These are phyloP conservation scores for Ustilaginoidea virens DNA, from an alignment of 2,329 filamentous ascomycete species.

Conservation along the genomic window DNA sequence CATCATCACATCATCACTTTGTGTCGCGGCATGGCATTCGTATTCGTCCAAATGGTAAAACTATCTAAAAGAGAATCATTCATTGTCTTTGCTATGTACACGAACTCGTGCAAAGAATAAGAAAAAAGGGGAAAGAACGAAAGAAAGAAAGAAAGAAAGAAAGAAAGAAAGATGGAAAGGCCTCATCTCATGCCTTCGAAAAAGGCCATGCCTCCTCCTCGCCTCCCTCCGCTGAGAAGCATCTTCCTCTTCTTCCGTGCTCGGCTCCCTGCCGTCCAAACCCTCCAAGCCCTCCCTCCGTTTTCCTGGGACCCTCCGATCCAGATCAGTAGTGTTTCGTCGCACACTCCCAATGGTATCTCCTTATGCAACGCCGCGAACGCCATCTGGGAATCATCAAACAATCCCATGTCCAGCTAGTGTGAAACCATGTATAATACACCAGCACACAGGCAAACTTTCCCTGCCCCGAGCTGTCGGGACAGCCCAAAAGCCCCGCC, in stretches of 20 bases:
- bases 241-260: no score
- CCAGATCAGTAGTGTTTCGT: slow-evolving; percentile 8
- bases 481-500: neutral
- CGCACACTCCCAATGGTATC: slow-evolving; percentile 21
- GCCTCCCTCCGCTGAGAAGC: no score
- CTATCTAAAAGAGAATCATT: slow-evolving; percentile 3
- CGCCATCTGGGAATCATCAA: slow-evolving; percentile 14
- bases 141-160: no score
- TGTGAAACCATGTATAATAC: slow-evolving; percentile 19
- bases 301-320: slow-evolving; percentile 3
- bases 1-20: neutral
- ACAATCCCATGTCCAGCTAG: slow-evolving; percentile 16
- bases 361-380: slow-evolving; percentile 21
- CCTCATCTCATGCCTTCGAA: neutral
- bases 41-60: slow-evolving; percentile 2
- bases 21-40: neutral
- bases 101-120: no score
- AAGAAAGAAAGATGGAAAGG: no score
- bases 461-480: slow-evolving; percentile 6
- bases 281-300: no score
- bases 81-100: slow-evolving; percentile 1
- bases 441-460: slow-evolving; percentile 12
- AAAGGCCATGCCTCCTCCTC: no score
- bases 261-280: no score
- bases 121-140: no score